Percentiles rank a stretch among this genome's conserved stretches.
Conservation (phyloP, 768 basidiomycete species). For the Cantharellus cinnabarinus region DNA sequence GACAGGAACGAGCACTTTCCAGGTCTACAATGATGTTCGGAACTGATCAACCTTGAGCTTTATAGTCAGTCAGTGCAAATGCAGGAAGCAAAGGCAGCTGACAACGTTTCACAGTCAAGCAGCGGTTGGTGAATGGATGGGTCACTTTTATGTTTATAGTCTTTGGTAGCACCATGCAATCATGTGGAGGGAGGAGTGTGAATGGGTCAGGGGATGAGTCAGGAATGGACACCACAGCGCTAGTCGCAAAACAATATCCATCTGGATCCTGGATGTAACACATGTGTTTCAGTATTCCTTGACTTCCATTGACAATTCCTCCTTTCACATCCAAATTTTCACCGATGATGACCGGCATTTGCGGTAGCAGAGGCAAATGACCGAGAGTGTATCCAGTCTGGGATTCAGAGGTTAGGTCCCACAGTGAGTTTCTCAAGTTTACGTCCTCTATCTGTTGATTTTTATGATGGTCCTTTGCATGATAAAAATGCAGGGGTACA, state of each 20-base stretch:
- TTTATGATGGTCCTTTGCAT: neutral
- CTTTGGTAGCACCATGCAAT: constrained; percentile 14
- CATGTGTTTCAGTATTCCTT: constrained; percentile 12
- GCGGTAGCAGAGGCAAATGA: constrained; percentile 1
- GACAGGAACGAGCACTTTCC: constrained; percentile 14
- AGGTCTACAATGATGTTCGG: neutral
- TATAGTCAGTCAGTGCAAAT: constrained; percentile 23
- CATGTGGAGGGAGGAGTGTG: constrained; percentile 6
- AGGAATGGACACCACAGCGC: constrained; percentile 13
- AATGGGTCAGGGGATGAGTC: constrained; percentile 7
- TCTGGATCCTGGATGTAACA: constrained; percentile 10
- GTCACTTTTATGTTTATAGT: constrained; percentile 10
- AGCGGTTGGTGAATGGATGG: constrained; percentile 11
- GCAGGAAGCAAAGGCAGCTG: constrained; percentile 22
- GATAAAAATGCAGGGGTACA: constrained; percentile 1
- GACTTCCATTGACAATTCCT: constrained; percentile 22
- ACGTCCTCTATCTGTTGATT: neutral
- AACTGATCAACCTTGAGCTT: constrained; percentile 21
- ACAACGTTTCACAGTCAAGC: constrained; percentile 12
- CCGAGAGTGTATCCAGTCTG: neutral
- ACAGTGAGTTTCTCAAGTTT: neutral
- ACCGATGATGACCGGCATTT: constrained; percentile 5
- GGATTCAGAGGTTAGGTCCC: neutral
- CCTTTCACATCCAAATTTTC: constrained; percentile 22
- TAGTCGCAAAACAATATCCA: constrained; percentile 10